phyloP scores from a whole-genome alignment of 371 early-diverging fungal genomes.

The Mortierella sp. region DNA sequence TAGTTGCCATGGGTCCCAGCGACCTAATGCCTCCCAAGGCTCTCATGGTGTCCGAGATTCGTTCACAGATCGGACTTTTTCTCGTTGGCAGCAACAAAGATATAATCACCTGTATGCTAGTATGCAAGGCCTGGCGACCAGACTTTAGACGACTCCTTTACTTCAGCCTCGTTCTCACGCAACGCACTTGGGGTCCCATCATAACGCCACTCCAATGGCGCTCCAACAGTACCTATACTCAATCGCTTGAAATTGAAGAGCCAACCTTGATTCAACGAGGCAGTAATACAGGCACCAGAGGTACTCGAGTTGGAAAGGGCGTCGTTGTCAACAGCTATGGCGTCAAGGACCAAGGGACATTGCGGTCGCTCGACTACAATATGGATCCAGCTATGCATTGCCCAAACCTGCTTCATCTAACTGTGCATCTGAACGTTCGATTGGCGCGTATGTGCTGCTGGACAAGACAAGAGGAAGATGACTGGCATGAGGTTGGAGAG shows the following conservation, averaged over 20 bases:
- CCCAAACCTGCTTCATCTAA: constrained; percentile 28
- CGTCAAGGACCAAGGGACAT: not conserved
- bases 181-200: constrained; percentile 18
- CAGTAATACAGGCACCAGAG: not conserved
- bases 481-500: constrained; percentile 11
- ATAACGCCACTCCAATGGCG: constrained; percentile 27
- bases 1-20: not conserved
- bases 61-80: constrained; percentile 29
- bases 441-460: constrained; percentile 21
- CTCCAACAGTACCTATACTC: constrained; percentile 29
- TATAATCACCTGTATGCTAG: constrained; percentile 29
- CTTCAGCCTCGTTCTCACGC: constrained; percentile 10
- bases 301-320: not conserved
- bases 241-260: constrained; percentile 25
- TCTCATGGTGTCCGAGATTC: constrained; percentile 34
- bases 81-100: constrained; percentile 26
- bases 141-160: constrained; percentile 38
- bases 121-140: constrained; percentile 29
- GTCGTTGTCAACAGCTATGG: not conserved
- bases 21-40: constrained; percentile 6
- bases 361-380: constrained; percentile 24
- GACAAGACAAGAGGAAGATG: constrained; percentile 28
- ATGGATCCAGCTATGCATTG: constrained; percentile 28
- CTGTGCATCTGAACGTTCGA: constrained; percentile 12
- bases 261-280: constrained; percentile 20